Percentiles rank a stretch among this genome's conserved stretches.
Conservation (phyloP, 2,329 filamentous ascomycete genomes). For the Boeremia exigua region DNA sequence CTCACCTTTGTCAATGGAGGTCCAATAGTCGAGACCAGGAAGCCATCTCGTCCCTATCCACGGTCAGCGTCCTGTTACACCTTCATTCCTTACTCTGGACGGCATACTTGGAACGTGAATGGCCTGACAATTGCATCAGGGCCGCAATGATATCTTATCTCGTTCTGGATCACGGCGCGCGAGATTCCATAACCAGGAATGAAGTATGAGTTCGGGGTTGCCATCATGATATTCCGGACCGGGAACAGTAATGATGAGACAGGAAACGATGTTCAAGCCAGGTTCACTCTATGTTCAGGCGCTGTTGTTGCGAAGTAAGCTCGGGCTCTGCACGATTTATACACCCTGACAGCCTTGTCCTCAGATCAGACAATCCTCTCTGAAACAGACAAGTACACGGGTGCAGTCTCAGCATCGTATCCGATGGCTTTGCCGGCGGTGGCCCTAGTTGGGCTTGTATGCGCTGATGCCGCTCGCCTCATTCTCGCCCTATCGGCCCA, state of each 20-base stretch:
- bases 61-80: conserved; percentile 19
- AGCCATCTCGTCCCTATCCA: conserved; percentile 50
- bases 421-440: conserved; percentile 7
- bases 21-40: conserved; percentile 50
- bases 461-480: conserved; percentile 39
- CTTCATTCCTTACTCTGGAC: too few species aligned
- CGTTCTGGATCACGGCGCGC: conserved; percentile 51
- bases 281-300: conserved; percentile 17
- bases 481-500: conserved; percentile 38
- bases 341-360: conserved; percentile 16
- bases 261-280: conserved; percentile 16
- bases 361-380: conserved; percentile 11
- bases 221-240: conserved; percentile 24
- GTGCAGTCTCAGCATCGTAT: conserved; percentile 10
- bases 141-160: conserved; percentile 52
- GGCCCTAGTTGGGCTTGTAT: conserved; percentile 32
- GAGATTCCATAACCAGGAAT: conserved; percentile 52
- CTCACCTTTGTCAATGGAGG: conserved; percentile 51
- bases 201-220: conserved; percentile 49
- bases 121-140: conserved; percentile 52
- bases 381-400: conserved; percentile 20
- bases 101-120: conserved; percentile 50
- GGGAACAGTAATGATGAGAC: not conserved
- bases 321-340: conserved; percentile 33
- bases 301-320: conserved; percentile 22